Evolutionary conservation across 2,329 filamentous ascomycete species (phyloP).

Genomic region (Aschersonia sp.): DNA sequence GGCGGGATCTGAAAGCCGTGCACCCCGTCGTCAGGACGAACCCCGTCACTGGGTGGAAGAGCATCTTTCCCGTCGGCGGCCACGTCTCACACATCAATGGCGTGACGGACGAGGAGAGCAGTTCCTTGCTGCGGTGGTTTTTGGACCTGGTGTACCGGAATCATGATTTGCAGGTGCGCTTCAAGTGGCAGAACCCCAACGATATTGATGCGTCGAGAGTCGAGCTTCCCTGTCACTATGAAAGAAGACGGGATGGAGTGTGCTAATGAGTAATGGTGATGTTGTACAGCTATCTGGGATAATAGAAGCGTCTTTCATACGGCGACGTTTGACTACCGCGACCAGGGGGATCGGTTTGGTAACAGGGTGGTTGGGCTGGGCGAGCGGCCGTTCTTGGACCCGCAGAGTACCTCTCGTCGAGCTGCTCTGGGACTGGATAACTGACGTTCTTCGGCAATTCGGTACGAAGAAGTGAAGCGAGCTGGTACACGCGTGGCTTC

Average conservation of each 20-base stretch:
- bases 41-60: constrained; percentile 44
- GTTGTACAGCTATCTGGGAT: constrained; percentile 36
- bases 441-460: too few species aligned
- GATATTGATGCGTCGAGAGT: constrained; percentile 19
- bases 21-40: constrained; percentile 43
- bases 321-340: constrained; percentile 36
- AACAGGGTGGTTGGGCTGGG: constrained; percentile 36
- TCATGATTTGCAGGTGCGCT: constrained; percentile 39
- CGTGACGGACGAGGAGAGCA: constrained; percentile 30
- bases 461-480: too few species aligned
- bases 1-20: constrained; percentile 29
- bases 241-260: background rate
- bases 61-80: constrained; percentile 34
- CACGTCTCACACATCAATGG: constrained; percentile 37
- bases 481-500: too few species aligned
- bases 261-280: background rate
- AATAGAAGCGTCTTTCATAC: constrained; percentile 41
- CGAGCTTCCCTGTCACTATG: background rate
- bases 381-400: constrained; percentile 38
- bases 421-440: constrained; percentile 1
- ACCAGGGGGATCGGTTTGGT: constrained; percentile 30
- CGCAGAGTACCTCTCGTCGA: constrained; percentile 16
- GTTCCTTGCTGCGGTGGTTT: constrained; percentile 36
- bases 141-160: constrained; percentile 35
- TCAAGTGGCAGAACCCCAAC: constrained; percentile 26